Conservation (phyloP, 2,329 filamentous ascomycete genomes). For the Cryphonectria parasitica region DNA sequence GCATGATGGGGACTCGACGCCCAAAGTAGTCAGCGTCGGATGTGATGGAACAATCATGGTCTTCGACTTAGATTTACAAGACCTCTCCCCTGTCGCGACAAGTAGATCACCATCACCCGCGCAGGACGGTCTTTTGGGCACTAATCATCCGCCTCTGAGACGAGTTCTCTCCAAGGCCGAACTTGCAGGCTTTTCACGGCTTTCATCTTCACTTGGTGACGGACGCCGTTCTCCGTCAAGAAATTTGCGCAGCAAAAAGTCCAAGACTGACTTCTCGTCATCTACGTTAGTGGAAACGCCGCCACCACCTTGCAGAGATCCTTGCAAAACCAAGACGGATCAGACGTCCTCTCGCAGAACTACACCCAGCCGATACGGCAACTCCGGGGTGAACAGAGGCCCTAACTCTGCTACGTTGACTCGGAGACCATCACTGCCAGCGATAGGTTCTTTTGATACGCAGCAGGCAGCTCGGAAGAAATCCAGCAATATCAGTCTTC, state of each 20-base stretch:
- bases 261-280: conserved; percentile 50
- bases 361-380: conserved; percentile 50
- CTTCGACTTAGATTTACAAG: conserved; percentile 63
- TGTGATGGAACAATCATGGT: conserved; percentile 84
- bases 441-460: conserved; percentile 43
- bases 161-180: conserved; percentile 87
- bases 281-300: conserved; percentile 26
- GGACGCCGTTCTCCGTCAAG: conserved; percentile 59
- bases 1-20: conserved; percentile 58
- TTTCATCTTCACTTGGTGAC: conserved; percentile 43
- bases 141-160: conserved; percentile 73
- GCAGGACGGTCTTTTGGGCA: conserved; percentile 50
- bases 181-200: conserved; percentile 75
- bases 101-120: conserved; percentile 59
- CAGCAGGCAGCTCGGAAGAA: conserved; percentile 51
- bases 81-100: conserved; percentile 44
- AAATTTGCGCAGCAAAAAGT: conserved; percentile 48
- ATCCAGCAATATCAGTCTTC: conserved; percentile 50
- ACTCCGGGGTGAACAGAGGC: conserved; percentile 47
- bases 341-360: conserved; percentile 53
- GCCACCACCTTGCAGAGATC: conserved; percentile 15
- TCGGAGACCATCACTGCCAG: conserved; percentile 59
- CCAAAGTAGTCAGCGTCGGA: conserved; percentile 72
- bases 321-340: conserved; percentile 45
- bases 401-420: conserved; percentile 49